Conservation (phyloP, 768 basidiomycete genomes). For the Grammothele lineata region DNA sequence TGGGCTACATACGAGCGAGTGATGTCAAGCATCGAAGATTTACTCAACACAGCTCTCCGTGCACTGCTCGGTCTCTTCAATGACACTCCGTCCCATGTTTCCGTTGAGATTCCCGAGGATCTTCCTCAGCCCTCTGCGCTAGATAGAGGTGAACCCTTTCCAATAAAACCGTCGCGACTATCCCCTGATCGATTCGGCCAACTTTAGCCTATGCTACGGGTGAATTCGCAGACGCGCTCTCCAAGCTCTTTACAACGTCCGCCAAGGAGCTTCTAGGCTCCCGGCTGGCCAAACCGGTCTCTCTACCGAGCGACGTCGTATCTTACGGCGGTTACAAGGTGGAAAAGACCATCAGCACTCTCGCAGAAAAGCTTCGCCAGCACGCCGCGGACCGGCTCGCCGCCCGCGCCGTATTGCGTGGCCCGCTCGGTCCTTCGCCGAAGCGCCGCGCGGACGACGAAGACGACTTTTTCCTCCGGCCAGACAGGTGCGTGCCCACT, state of each 20-base stretch:
- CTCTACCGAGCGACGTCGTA: slow-evolving; percentile 6
- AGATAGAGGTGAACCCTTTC: slow-evolving; percentile 7
- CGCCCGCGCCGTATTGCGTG: slow-evolving; percentile 3
- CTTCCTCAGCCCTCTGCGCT: slow-evolving; percentile 6
- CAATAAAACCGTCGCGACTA: too few species aligned
- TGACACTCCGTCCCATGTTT: slow-evolving; percentile 4
- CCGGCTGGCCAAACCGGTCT: slow-evolving; percentile 2
- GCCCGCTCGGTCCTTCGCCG: slow-evolving; percentile 14
- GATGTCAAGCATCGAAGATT: slow-evolving; percentile 4
- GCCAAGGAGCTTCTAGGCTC: slow-evolving; percentile 12
- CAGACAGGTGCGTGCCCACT: slow-evolving; percentile 15
- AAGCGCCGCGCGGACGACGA: slow-evolving; percentile 20
- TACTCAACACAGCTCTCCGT: slow-evolving; percentile 3
- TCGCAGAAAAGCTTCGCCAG: slow-evolving; percentile 13
- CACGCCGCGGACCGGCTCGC: slow-evolving; percentile 13
- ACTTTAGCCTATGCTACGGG: slow-evolving; percentile 17
- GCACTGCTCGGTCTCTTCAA: slow-evolving; percentile 11
- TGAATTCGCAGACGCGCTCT: slow-evolving; percentile 15
- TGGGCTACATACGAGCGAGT: slow-evolving; percentile 23
- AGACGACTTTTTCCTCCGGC: slow-evolving; percentile 3
- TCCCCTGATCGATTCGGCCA: too few species aligned
- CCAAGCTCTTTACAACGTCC: slow-evolving; percentile 5
- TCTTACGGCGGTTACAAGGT: slow-evolving; percentile 8
- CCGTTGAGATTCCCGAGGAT: slow-evolving; percentile 14
- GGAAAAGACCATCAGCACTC: slow-evolving; percentile 9